Conservation (phyloP, 257 asterid genomes). For the Przewalskia tangutica region DNA sequence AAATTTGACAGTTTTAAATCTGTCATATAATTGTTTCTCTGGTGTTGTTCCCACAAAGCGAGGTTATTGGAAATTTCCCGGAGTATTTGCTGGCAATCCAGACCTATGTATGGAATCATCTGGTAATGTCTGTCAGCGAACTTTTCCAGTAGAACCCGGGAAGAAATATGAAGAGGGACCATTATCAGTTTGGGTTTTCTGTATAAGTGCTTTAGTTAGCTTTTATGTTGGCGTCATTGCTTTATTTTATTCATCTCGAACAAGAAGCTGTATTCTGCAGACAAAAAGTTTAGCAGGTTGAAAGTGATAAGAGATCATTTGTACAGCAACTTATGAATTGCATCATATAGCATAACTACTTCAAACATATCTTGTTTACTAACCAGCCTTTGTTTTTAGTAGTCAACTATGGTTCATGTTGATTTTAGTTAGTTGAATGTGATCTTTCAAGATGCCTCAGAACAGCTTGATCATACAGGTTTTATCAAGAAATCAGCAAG, state of each 20-base stretch:
- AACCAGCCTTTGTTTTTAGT: neutral
- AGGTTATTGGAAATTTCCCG: conserved; percentile 64
- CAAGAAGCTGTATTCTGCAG: conserved; percentile 77
- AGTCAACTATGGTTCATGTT: neutral
- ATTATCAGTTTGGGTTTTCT: conserved; percentile 51
- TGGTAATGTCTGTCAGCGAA: conserved; percentile 33
- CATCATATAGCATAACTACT: neutral
- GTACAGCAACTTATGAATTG: conserved; percentile 5
- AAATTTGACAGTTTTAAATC: conserved; percentile 38
- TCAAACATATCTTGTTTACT: neutral
- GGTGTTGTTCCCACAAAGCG: conserved; percentile 48
- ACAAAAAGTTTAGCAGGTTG: conserved; percentile 20
- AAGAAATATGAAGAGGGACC: conserved; percentile 30
- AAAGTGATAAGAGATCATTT: neutral
- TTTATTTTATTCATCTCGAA: conserved; percentile 53
- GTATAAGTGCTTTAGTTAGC: conserved; percentile 67
- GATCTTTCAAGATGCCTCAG: neutral
- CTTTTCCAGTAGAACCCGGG: conserved; percentile 21
- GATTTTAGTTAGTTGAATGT: neutral
- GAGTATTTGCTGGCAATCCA: conserved; percentile 82
- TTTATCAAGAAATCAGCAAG: neutral
- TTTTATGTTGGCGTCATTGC: conserved; percentile 49
- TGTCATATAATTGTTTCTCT: conserved; percentile 52
- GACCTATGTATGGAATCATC: conserved; percentile 52
- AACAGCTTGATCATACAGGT: neutral